Base-by-base conservation (phyloP, 257 asterid genomes). In the Salvia hispanica region DNA sequence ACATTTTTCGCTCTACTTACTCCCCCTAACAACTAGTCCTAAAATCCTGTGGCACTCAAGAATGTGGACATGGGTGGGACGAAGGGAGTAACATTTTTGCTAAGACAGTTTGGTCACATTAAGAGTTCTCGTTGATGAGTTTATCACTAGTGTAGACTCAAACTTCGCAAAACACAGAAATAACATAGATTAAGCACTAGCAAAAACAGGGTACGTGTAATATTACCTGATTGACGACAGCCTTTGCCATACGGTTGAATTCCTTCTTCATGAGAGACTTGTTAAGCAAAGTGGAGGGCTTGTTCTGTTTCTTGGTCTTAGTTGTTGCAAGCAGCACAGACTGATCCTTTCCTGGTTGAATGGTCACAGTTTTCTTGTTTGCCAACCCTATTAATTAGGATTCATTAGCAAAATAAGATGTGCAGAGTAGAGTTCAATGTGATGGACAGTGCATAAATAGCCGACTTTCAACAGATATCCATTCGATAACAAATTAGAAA, bases 301-400 rank as follows among this genome's bases (percentile, higher is more conserved):
- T 92, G 74, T 74, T 81, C 83, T 90, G 98, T 52, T 88, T 90
- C 89, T 88, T 90, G 63, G 97, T 90, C 85, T 90, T 93, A 0
- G 96, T 54, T 33, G 98, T 93, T 4, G 85, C 96, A 60, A 90
- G 85, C 57, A 90, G 44, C 72, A 93, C 94, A 0, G 87, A 74
- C 54, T 81, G 94, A 58, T 93, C 98, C 82, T 88, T 93, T 12
- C 86, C 95, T 0, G 92, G 73, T 64, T 93, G 97, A 73, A 93
- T 90, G n/a, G 90, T 85, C 55, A 90, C 95, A 0, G 97, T 93
- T 52, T 93, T 93, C 92, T 93, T 93, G 88, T 93, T 93, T n/a
- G 98, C 97, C 80, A 92, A 71, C 1, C 97, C 97, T 90, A 62
- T 52, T 14, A 15, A 45, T 7, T 63, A 73, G 1, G 61, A 6